These are phyloP conservation scores for Cucumis cinereus DNA, from an alignment of 306 rosid species.

Conservation along the genomic window DNA sequence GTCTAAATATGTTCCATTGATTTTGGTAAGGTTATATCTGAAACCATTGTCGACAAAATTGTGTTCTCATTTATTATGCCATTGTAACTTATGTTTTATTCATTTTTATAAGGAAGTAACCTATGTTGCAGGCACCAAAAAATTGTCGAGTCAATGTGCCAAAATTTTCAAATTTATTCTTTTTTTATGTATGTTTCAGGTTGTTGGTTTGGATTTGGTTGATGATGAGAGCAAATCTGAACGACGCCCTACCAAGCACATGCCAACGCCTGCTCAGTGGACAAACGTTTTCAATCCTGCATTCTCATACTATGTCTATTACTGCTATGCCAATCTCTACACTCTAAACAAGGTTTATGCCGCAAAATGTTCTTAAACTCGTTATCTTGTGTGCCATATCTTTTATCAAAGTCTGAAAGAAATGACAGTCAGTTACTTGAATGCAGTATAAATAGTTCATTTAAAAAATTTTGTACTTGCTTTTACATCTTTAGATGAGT, in stretches of 20 bases:
- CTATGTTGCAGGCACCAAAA: neutral
- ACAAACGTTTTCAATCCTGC: conserved; percentile 94
- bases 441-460: neutral
- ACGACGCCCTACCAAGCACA: conserved; percentile 97
- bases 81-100: neutral
- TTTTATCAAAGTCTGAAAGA: neutral
- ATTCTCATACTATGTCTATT: conserved; percentile 82
- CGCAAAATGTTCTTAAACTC: neutral
- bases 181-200: conserved; percentile 22
- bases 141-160: neutral
- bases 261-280: conserved; percentile 98
- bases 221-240: conserved; percentile 96
- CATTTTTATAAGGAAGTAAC: neutral
- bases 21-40: neutral
- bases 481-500: neutral
- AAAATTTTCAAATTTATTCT: neutral
- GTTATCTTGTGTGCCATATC: neutral
- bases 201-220: conserved; percentile 92
- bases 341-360: conserved; percentile 66
- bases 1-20: neutral
- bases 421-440: neutral
- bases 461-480: neutral
- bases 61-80: neutral
- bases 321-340: conserved; percentile 94
- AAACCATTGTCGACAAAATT: neutral